These are phyloP conservation scores for Golovinomyces cichoracearum DNA, from an alignment of 2,329 filamentous ascomycete genomes.

Conservation along the genomic window DNA sequence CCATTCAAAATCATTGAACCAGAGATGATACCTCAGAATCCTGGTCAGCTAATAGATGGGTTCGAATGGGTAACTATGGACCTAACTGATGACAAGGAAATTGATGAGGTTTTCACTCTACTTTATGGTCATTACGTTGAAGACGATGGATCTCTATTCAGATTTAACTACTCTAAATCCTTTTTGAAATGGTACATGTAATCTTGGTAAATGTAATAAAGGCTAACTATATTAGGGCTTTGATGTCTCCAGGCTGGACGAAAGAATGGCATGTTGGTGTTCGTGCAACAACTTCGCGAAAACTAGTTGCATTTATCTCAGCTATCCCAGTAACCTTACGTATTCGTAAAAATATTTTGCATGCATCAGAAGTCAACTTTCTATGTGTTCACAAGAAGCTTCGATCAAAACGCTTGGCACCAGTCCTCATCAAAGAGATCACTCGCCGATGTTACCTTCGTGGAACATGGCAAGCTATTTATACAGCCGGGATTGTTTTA, in stretches of 20 bases:
- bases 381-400: conserved; percentile 96
- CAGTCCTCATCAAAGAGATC: conserved; percentile 91
- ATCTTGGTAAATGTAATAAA: neutral
- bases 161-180: conserved; percentile 78
- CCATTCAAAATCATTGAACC: conserved; percentile 59
- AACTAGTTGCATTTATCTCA: conserved; percentile 86
- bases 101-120: conserved; percentile 78
- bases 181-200: conserved; percentile 50
- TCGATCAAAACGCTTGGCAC: conserved; percentile 69
- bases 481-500: conserved; percentile 75
- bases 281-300: conserved; percentile 54
- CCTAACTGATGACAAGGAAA: conserved; percentile 46
- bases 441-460: conserved; percentile 72
- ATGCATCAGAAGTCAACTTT: conserved; percentile 88
- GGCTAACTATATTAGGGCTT: conserved; percentile 33
- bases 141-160: conserved; percentile 88
- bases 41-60: conserved; percentile 46
- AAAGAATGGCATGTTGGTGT: conserved; percentile 91
- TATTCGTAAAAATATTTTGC: conserved; percentile 48
- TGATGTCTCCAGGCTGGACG: conserved; percentile 84
- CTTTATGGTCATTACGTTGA: conserved; percentile 90
- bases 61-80: conserved; percentile 94
- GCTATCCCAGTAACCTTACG: conserved; percentile 67
- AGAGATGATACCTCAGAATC: conserved; percentile 54
- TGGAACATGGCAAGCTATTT: conserved; percentile 81